Evolutionary conservation across 129 eudicot species (phyloP), one percentile per base, ranked within the genome.

Genomic region (Saposhnikovia divaricata): DNA sequence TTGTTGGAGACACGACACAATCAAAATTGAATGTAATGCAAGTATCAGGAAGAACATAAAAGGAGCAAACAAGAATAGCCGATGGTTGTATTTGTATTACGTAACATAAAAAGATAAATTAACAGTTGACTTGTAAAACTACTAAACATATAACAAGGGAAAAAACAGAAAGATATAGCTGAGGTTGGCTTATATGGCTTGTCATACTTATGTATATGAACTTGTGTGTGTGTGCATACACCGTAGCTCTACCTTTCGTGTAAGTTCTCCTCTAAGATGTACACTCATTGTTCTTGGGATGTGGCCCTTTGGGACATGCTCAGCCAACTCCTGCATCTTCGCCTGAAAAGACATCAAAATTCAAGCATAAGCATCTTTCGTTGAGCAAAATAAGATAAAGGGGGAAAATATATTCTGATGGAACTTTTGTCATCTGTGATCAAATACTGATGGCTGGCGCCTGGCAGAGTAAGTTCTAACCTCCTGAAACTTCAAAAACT

Each of bases 281-380:
- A 96, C 85, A 50, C 92, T 90, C 99, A 96, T 92, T 59, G 93
- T 37, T 65, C 98, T 87, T 18, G 99, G 99, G 66, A 96, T 96
- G 61, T 96, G 99, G 84, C 99, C 99, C 85, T 96, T 92, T 0
- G 99, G 99, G 72, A 96, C 99, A 90, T 96, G 99, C 76, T 96
- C 99, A 45, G 99, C 86, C 23, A 96, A 81, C 85, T 96, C 99
- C 86, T 96, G 99, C 77, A 96, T 77, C 85, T 96, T 96, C 19
- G 99, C 99, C 99, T 96, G 87, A 21, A 84, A 65, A 39, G 44
- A 25, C 53, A 77, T 76, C 50, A 65, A 63, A 59, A 74, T 39
- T 75, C 14, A 28, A 65, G 46, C 1, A 21, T 2, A 25, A 59
- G 21, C 19, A 47, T 14, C 34, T 23, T 9, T 70, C 8, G 55